phyloP scores from a whole-genome alignment of 2,329 filamentous ascomycete species.

The Pseudogymnoascus sp. region DNA sequence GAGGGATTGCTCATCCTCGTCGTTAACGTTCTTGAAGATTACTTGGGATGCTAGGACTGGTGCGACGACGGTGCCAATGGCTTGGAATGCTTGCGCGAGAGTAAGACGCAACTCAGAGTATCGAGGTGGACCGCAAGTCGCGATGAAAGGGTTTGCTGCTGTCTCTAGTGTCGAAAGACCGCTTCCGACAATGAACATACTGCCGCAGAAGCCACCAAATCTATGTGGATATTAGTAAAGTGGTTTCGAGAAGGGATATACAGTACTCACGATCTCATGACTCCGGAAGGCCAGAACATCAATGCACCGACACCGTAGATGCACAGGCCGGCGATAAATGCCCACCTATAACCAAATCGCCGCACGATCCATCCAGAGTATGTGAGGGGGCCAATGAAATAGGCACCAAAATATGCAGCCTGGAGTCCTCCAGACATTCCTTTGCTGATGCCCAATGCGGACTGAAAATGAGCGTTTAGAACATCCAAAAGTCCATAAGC shows the following conservation, averaged over 20 bases:
- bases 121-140: constrained; percentile 46
- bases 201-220: constrained; percentile 24
- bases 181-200: constrained; percentile 58
- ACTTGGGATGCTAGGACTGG: constrained; percentile 65
- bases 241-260: constrained; percentile 64
- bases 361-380: constrained; percentile 56
- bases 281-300: constrained; percentile 47
- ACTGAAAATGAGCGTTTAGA: constrained; percentile 34
- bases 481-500: constrained; percentile 36
- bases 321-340: constrained; percentile 56
- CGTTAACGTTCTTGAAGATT: constrained; percentile 55
- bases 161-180: constrained; percentile 67
- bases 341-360: constrained; percentile 52
- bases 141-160: constrained; percentile 52
- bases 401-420: constrained; percentile 39
- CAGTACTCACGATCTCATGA: constrained; percentile 42
- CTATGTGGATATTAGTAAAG: constrained; percentile 30
- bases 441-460: constrained; percentile 29
- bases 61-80: constrained; percentile 63
- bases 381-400: constrained; percentile 61
- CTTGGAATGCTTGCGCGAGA: constrained; percentile 68
- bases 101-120: constrained; percentile 70
- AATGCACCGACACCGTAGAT: constrained; percentile 54
- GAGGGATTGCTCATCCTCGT: constrained; percentile 50
- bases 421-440: constrained; percentile 14